Evolutionary conservation across 1,284 basidiomycete genomes (phyloP).

Genomic region (Veloporphyrellus conicus): DNA sequence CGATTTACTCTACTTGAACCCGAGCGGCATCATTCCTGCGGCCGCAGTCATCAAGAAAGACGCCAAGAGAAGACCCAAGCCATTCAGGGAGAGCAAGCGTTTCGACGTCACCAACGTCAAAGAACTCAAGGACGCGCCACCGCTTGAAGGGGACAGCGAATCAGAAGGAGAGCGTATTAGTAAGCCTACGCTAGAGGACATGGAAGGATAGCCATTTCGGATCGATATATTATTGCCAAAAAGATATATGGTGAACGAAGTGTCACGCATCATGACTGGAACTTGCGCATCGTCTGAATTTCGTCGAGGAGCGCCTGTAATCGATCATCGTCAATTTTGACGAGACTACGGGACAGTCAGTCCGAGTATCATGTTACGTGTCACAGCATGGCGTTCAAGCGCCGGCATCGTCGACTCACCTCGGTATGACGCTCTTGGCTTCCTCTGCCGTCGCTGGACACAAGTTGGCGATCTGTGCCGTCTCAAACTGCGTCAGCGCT

Average conservation of each 20-base stretch:
- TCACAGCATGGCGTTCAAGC: no score
- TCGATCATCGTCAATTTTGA: conserved; percentile 82
- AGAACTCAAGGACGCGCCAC: conserved; percentile 37
- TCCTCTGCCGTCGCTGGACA: conserved; percentile 86
- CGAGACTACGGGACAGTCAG: conserved; percentile 56
- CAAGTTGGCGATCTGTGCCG: conserved; percentile 87
- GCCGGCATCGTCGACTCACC: conserved; percentile 41
- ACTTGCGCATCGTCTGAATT: conserved; percentile 85
- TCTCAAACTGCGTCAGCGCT: conserved; percentile 83
- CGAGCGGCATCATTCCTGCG: conserved; percentile 66
- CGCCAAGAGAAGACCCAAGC: conserved; percentile 49
- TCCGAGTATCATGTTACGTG: no score
- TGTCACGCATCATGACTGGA: conserved; percentile 73
- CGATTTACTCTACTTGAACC: conserved; percentile 68
- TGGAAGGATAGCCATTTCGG: conserved; percentile 46
- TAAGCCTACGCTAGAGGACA: conserved; percentile 58
- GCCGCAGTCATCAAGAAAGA: conserved; percentile 62
- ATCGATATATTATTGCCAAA: no score
- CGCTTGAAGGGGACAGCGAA: conserved; percentile 49
- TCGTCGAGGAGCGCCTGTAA: conserved; percentile 80
- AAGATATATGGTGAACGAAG: no score
- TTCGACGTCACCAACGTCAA: conserved; percentile 62
- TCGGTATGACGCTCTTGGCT: conserved; percentile 87
- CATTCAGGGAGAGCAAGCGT: conserved; percentile 61
- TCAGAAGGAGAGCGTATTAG: conserved; percentile 54